Percentiles rank a stretch among this genome's conserved stretches.
These are phyloP conservation scores for Phyllosticta ampelicida DNA, from an alignment of 2,329 filamentous ascomycete species.

Conservation along the genomic window DNA sequence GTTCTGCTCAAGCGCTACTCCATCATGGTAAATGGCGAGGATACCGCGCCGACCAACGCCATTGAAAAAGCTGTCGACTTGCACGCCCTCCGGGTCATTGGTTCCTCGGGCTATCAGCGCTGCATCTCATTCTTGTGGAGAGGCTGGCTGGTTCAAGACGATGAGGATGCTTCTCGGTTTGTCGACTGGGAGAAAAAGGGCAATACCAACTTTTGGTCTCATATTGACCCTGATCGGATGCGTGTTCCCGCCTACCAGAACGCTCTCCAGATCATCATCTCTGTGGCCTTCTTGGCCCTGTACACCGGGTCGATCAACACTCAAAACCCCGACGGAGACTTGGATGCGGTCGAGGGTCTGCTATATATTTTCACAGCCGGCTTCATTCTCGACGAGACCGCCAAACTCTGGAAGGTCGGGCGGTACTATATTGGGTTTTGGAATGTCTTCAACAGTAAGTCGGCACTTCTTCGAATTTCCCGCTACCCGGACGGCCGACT, in stretches of 20 bases:
- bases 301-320: slow-evolving; percentile 92
- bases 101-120: slow-evolving; percentile 89
- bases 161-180: slow-evolving; percentile 80
- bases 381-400: slow-evolving; percentile 76
- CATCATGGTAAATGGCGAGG: slow-evolving; percentile 58
- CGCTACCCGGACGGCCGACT: too few relatives aligned
- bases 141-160: slow-evolving; percentile 94
- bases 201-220: slow-evolving; percentile 63
- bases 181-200: slow-evolving; percentile 77
- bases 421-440: slow-evolving; percentile 88
- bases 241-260: slow-evolving; percentile 89
- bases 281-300: slow-evolving; percentile 68
- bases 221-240: slow-evolving; percentile 93
- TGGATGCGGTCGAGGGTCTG: slow-evolving; percentile 73
- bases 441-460: slow-evolving; percentile 72
- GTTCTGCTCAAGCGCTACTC: slow-evolving; percentile 84
- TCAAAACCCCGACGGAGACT: slow-evolving; percentile 71
- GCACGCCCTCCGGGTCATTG: slow-evolving; percentile 79
- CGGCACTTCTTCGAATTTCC: too few relatives aligned
- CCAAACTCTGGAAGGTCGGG: slow-evolving; percentile 92
- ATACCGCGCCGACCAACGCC: slow-evolving; percentile 70
- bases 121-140: slow-evolving; percentile 89
- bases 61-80: slow-evolving; percentile 90
- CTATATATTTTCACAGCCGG: slow-evolving; percentile 87
- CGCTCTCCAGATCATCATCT: slow-evolving; percentile 73